Base-by-base conservation (phyloP, 2,329 filamentous ascomycete species). In the Fusarium sp. region DNA sequence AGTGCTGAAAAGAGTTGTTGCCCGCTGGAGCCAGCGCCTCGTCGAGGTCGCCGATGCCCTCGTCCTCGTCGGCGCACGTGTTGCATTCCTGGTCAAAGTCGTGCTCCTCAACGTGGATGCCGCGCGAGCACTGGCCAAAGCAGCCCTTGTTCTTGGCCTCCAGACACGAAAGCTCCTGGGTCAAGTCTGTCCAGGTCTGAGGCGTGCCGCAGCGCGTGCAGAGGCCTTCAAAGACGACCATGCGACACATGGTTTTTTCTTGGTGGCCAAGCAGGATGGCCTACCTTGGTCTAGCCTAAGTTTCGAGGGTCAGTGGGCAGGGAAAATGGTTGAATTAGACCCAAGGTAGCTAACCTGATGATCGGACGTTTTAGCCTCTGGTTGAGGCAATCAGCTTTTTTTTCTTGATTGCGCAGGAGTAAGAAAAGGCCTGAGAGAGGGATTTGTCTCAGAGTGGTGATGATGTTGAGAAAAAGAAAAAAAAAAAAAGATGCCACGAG, bases 11-110 rank as follows among this genome's bases (percentile, higher is more conserved):
- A 66, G 58, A 8, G 43, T 31, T 13, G 61, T 50, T 16, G 20
- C 64, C 22, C 74, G 71, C 10, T 79, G 56, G 14, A n/a, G 20
- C 35, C 6, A 54, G 11, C 27, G 24, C 79, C 39, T 84, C 81
- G 48, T 81, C 83, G 57, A 85, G 74, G 64, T 84, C 84, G 37
- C 81, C 85, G 56, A 87, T 80, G 11, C 83, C 84, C 68, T 85
- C 84, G 56, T 84, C 83, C 67, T 84, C 83, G 48, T 84, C 83
- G 54, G 80, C 73, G 65, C 86, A 88, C 16, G 78, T 71, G 56
- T 85, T 82, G 77, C 86, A 88, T 74, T 88, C 86, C 68, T 87
- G 86, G 73, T 87, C 85, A 68, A 86, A 87, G 4, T 71, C 71
- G 77, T 87, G 86, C 65, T 86, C 79, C 70, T 87, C 85, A 41